Conservation (phyloP, 768 basidiomycete genomes). For the Boletus subparvulus region DNA sequence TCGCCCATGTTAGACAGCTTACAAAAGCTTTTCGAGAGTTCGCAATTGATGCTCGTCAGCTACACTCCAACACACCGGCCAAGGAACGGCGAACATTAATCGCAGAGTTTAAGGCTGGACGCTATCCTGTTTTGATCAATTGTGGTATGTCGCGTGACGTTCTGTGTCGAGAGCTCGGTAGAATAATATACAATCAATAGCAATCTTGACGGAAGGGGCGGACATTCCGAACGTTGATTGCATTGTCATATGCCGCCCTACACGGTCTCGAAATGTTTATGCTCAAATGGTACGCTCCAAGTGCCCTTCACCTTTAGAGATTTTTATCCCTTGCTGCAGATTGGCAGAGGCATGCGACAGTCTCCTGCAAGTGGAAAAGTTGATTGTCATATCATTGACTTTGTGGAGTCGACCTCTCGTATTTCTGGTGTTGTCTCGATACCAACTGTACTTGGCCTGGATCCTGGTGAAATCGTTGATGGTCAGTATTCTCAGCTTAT, state of each 20-base stretch:
- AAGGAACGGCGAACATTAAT: slow-evolving; percentile 65
- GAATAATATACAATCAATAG: slow-evolving; percentile 29
- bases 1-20: slow-evolving; percentile 75
- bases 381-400: slow-evolving; percentile 88
- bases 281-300: slow-evolving; percentile 76
- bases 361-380: slow-evolving; percentile 78
- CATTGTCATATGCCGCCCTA: slow-evolving; percentile 83
- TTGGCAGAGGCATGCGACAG: slow-evolving; percentile 88
- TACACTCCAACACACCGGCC: slow-evolving; percentile 68
- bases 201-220: slow-evolving; percentile 89
- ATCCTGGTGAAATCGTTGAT: slow-evolving; percentile 62
- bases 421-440: slow-evolving; percentile 71
- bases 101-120: slow-evolving; percentile 62
- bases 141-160: slow-evolving; percentile 57
- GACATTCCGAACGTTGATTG: slow-evolving; percentile 97
- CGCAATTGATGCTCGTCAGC: slow-evolving; percentile 82
- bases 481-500: slow-evolving; percentile 38
- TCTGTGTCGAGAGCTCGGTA: not conserved
- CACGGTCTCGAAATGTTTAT: slow-evolving; percentile 84
- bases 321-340: slow-evolving; percentile 46
- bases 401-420: slow-evolving; percentile 73
- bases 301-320: not conserved
- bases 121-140: slow-evolving; percentile 86
- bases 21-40: slow-evolving; percentile 68
- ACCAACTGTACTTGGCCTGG: slow-evolving; percentile 84